A percentile compares a stretch with the other conserved stretches of the same genome.
Conservation (phyloP, 2,329 filamentous ascomycete species). For the Hymenoscyphus fraxineus region DNA sequence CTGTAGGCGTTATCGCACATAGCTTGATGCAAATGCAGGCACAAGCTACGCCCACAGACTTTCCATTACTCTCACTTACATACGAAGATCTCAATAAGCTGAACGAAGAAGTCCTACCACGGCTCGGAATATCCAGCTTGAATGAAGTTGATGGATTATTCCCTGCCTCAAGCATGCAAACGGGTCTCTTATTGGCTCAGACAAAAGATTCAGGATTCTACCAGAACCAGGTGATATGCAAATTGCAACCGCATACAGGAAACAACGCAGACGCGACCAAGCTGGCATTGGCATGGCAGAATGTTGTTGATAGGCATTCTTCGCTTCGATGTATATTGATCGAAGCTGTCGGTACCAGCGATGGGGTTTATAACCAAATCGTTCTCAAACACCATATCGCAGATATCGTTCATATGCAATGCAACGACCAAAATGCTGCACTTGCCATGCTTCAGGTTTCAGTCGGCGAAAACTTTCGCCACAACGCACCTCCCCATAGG, state of each 20-base stretch:
- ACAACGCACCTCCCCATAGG: slow-evolving; percentile 40
- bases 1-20: slow-evolving; percentile 17
- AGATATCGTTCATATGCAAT: background rate
- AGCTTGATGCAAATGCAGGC: background rate
- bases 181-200: slow-evolving; percentile 14
- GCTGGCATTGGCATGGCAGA: slow-evolving; percentile 13
- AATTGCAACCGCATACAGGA: background rate
- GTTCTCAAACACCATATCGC: slow-evolving; percentile 13
- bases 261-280: background rate
- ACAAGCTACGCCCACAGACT: slow-evolving; percentile 14
- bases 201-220: slow-evolving; percentile 5
- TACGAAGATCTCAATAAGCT: slow-evolving; percentile 2
- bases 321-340: slow-evolving; percentile 18
- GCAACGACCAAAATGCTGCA: background rate
- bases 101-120: background rate
- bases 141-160: slow-evolving; percentile 16
- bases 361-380: slow-evolving; percentile 15
- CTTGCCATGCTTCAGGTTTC: background rate
- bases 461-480: background rate
- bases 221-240: slow-evolving; percentile 4
- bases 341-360: slow-evolving; percentile 16
- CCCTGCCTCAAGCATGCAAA: slow-evolving; percentile 19
- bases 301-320: slow-evolving; percentile 14
- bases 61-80: slow-evolving; percentile 16
- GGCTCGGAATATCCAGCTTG: background rate